Evolutionary conservation across 768 basidiomycete genomes (phyloP), one percentile per base, ranked within the genome.

Genomic region (Xerocomus potaroensis): DNA sequence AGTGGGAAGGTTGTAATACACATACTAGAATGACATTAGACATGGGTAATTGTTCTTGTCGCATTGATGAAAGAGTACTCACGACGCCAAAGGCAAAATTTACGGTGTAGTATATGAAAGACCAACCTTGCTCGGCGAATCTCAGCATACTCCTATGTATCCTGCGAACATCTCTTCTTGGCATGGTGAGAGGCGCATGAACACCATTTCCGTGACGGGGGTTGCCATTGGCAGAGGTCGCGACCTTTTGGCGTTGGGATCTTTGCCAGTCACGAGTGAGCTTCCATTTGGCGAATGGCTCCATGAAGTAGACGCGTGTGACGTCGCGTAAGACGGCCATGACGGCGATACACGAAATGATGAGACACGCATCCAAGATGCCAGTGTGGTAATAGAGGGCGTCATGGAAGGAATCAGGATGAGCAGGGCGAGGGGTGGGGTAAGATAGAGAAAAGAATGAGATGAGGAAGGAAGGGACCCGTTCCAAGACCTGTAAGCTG

Each of bases 91-190:
- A 81, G 18, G 66, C 66, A 78, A 87, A 95, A 55, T 84, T 87
- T 2, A 79, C 46, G 32, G 79, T 70, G 61, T 89, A 92, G 66
- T 95, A 98, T 40, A 90, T 66, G 36, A 83, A 75, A 29, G 81
- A 81, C 90, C 92, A 98, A 47, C 91, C 88, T 69, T 99, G 96
- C 65, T 99, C 96, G 3, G 91, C 90, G 61, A 98, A 98, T 57
- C 96, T 75, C 36, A 88, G 64, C 33, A 92, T 83, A 50, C 80
- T 83, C 60, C 85, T 75, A 49, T 84, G 79, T 48, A 88, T 71
- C 55, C 73, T 77, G 43, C 74, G 79, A 16, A 76, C 69, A 57
- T 88, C 81, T 54, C 72, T 77, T 51, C 59, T 51, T 41, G 61
- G 51, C 55, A 51, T 64, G 48, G 44, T 43, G n/a, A 57, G 37